These are phyloP conservation scores for Knoxia roxburghii DNA, from an alignment of 257 asterid genomes.

Conservation along the genomic window DNA sequence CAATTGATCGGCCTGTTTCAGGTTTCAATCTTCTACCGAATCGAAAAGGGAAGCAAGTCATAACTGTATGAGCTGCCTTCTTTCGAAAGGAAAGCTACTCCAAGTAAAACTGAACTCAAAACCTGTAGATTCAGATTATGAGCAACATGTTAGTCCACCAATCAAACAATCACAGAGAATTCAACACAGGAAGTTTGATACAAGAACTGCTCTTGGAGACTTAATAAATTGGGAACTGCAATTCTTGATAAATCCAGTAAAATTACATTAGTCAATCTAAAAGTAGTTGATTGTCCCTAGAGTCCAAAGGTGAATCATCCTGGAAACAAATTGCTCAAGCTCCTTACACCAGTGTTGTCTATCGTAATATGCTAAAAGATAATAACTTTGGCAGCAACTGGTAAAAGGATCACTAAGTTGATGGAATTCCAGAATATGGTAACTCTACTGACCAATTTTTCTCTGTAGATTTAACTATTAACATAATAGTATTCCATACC, in stretches of 20 bases:
- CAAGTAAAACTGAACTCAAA: conserved; percentile 9
- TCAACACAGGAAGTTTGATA: background rate
- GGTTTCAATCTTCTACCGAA: conserved; percentile 28
- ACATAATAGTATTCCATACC: too few species aligned
- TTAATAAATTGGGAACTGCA: too few species aligned
- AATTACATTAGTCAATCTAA: too few species aligned
- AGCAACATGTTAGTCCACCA: background rate
- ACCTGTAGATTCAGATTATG: conserved; percentile 17
- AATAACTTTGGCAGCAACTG: background rate
- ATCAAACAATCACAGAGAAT: background rate
- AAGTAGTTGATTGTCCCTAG: too few species aligned
- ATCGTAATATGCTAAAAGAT: background rate
- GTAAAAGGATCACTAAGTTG: background rate
- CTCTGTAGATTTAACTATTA: background rate
- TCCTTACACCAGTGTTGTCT: background rate
- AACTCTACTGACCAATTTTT: background rate
- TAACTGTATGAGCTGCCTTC: conserved; percentile 35
- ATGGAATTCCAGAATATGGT: background rate
- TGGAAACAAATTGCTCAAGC: background rate
- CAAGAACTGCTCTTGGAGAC: too few species aligned
- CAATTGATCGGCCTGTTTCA: conserved; percentile 20
- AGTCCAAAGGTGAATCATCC: too few species aligned
- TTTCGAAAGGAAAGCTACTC: conserved; percentile 17
- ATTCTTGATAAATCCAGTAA: too few species aligned
- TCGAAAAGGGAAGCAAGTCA: conserved; percentile 66